Conservation (phyloP, 2,329 filamentous ascomycete species). For the Pseudocercospora vitis region DNA sequence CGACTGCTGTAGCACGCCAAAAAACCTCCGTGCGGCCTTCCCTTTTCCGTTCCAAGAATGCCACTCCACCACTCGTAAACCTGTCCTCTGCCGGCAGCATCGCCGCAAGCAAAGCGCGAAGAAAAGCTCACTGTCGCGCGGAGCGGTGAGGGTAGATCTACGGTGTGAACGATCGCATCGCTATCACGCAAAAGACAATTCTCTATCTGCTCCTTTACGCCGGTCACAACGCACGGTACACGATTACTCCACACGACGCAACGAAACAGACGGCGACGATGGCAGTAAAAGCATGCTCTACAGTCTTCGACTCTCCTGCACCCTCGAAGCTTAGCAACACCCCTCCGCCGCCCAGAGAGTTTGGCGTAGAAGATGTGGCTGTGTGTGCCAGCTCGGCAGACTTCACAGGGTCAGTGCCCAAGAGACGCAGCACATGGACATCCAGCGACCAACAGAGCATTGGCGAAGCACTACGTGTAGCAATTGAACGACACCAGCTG, state of each 20-base stretch:
- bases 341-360: conserved; percentile 24
- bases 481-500: conserved; percentile 46
- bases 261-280: conserved; percentile 9
- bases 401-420: conserved; percentile 13
- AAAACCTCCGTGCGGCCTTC: neutral
- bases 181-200: neutral
- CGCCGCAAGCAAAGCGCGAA: neutral
- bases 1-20: neutral
- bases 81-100: neutral
- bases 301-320: conserved; percentile 16
- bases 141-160: neutral
- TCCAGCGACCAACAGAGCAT: conserved; percentile 34
- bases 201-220: neutral
- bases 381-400: conserved; percentile 31
- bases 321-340: conserved; percentile 19
- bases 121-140: neutral
- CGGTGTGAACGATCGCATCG: neutral
- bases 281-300: conserved; percentile 17
- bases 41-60: neutral
- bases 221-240: neutral
- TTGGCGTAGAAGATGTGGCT: conserved; percentile 27
- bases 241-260: neutral
- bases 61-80: neutral
- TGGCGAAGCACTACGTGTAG: conserved; percentile 35
- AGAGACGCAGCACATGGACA: conserved; percentile 23